Evolutionary conservation across 1,284 basidiomycete genomes (phyloP), one percentile per base, ranked within the genome.

Genomic region (Pisolithus thermaeus): DNA sequence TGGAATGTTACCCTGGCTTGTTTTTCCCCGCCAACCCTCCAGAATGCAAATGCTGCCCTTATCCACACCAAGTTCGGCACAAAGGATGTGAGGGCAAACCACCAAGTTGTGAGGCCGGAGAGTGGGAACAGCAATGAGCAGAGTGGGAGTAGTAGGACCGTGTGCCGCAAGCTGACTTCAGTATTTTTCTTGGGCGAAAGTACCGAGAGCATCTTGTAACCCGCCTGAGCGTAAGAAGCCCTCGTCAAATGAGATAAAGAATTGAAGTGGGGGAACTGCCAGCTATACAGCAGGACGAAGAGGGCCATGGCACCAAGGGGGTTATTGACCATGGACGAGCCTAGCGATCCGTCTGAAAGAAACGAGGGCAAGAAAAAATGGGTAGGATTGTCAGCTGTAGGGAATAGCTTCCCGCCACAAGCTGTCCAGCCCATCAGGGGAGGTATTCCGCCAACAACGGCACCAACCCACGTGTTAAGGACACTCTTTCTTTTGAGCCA

Each of bases 231-330:
- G 70, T 99, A 99, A 32, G 90, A 89, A 16, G 81, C 83, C 25
- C 94, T 82, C 12, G 97, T 81, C 46, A 94, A 77, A 70, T 97
- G 83, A 3, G 94, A 85, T n/a, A 99, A 77, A 1, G 92, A 74
- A 71, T 97, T 98, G 74, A 99, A 99, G 69, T 99, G 97, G 18
- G 97, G 96, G 69, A 99, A 99, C 66, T 99, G 97, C 97, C 97
- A 99, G 53, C 89, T 90, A 72, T 87, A 99, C 12, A 98, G 80
- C 47, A 97, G 70, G 65, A 83, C 74, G 70, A 89, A 91, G 3
- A 97, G 73, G 2, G 85, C 81, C 50, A 88, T 70, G 0, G 90
- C 83, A 0, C 86, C 82, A 39, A 95, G 79, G 1, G 90, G 84
- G 63, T 90, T 92, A 62, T 89, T 80, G 50, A 84, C 72, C 50